phyloP scores from a whole-genome alignment of 2,329 filamentous ascomycete species.

The Monilinia aucupariae region DNA sequence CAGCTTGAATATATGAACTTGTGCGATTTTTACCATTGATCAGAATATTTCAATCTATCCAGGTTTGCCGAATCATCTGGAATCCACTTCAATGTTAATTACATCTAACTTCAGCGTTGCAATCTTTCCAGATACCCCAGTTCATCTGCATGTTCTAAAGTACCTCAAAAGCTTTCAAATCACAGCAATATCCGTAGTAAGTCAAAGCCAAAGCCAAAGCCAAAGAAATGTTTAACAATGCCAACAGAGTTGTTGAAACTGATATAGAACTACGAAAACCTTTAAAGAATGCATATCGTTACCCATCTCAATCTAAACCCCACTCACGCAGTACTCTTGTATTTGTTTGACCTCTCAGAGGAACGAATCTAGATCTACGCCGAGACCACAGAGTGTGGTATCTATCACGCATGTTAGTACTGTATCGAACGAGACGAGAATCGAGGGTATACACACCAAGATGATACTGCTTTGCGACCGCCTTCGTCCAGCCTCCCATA shows the following conservation, averaged over 20 bases:
- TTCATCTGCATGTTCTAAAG: too few species aligned
- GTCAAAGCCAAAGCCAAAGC: not conserved
- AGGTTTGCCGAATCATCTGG: too few species aligned
- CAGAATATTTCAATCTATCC: too few species aligned
- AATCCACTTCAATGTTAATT: too few species aligned
- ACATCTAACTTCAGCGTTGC: too few species aligned
- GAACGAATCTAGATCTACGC: slow-evolving; percentile 21
- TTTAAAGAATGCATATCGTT: too few species aligned
- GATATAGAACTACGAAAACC: not conserved
- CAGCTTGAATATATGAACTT: too few species aligned
- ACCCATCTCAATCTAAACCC: not conserved
- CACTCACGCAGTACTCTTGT: not conserved
- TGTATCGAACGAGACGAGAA: not conserved
- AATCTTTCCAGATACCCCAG: too few species aligned
- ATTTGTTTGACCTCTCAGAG: not conserved
- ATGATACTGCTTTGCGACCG: slow-evolving; percentile 28
- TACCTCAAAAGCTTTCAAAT: too few species aligned
- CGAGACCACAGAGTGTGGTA: slow-evolving; percentile 30
- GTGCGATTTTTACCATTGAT: too few species aligned
- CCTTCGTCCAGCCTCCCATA: slow-evolving; percentile 29
- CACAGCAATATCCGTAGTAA: not conserved
- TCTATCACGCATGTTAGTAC: not conserved
- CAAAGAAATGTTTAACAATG: not conserved
- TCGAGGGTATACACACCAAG: slow-evolving; percentile 21
- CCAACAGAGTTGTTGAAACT: not conserved